Evolutionary conservation across 2,329 filamentous ascomycete genomes (phyloP).

Genomic region (Alternaria infectoria): DNA sequence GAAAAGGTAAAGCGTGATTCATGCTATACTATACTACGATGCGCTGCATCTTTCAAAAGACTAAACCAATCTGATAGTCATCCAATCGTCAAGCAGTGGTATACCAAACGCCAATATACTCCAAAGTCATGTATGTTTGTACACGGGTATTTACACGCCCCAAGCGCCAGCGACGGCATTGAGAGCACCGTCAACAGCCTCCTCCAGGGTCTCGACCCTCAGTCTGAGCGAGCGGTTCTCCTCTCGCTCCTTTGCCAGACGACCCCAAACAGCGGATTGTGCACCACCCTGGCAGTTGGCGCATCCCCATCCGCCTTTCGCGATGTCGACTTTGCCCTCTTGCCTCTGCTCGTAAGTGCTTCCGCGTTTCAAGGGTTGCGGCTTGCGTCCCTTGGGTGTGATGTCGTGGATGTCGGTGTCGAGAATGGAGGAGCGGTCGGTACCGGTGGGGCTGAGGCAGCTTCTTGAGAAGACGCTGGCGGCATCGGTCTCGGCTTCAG

Average conservation of each 20-base stretch:
- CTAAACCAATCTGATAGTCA: background rate
- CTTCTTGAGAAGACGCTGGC: conserved; percentile 50
- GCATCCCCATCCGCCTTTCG: conserved; percentile 40
- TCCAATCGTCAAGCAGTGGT: conserved; percentile 2
- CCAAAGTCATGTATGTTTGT: conserved; percentile 6
- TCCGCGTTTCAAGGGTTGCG: conserved; percentile 36
- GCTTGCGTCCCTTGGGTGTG: conserved; percentile 38
- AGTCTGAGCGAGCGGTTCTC: conserved; percentile 62
- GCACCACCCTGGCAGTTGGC: conserved; percentile 46
- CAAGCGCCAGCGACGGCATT: conserved; percentile 55
- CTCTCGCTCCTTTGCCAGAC: conserved; percentile 58
- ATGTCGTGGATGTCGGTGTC: conserved; percentile 41
- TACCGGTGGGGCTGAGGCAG: conserved; percentile 46
- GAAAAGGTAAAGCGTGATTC: background rate
- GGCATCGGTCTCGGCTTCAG: conserved; percentile 60
- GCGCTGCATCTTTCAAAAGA: background rate
- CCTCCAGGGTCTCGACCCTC: conserved; percentile 61
- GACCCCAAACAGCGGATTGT: conserved; percentile 58
- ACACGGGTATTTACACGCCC: conserved; percentile 21
- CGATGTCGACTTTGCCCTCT: conserved; percentile 44
- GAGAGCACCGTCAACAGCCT: conserved; percentile 63
- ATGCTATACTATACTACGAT: conserved; percentile 1
- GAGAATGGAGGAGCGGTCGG: conserved; percentile 43
- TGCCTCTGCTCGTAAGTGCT: conserved; percentile 51
- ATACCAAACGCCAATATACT: conserved; percentile 9